Conservation (phyloP, 441 rosid species). For the Adansonia madagascariensis region DNA sequence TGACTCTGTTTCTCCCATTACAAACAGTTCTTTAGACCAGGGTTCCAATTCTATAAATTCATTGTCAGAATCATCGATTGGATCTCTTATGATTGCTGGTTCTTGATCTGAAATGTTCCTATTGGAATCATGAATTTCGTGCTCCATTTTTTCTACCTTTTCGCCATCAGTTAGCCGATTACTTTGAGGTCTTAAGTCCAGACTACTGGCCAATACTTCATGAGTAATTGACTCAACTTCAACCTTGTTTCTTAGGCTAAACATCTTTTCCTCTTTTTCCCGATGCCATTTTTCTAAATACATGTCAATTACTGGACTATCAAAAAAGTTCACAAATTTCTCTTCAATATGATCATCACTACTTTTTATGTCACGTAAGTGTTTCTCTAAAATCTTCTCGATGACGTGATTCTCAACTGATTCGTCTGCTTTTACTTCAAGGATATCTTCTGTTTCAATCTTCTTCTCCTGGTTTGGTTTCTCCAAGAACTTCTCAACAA, state of each 20-base stretch:
- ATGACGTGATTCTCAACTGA: slow-evolving; percentile 10
- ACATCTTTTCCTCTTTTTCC: slow-evolving; percentile 24
- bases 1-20: slow-evolving; percentile 13
- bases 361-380: slow-evolving; percentile 4
- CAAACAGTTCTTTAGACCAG: slow-evolving; percentile 29
- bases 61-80: slow-evolving; percentile 43
- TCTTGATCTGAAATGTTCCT: slow-evolving; percentile 20
- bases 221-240: slow-evolving; percentile 4
- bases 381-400: slow-evolving; percentile 24
- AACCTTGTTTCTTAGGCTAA: slow-evolving; percentile 21
- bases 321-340: slow-evolving; percentile 4
- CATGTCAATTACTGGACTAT: background rate
- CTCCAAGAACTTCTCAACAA: slow-evolving; percentile 9
- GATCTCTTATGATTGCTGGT: background rate
- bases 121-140: slow-evolving; percentile 2
- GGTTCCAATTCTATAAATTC: slow-evolving; percentile 58
- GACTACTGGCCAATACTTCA: slow-evolving; percentile 24
- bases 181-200: slow-evolving; percentile 35
- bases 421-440: slow-evolving; percentile 26
- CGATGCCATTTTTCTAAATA: slow-evolving; percentile 9
- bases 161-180: slow-evolving; percentile 1
- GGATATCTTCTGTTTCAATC: slow-evolving; percentile 12
- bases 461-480: slow-evolving; percentile 13
- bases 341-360: slow-evolving; percentile 26
- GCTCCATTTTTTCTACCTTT: slow-evolving; percentile 24